Conservation (phyloP, 2,329 filamentous ascomycete species). For the Berkeleyomyces basicola region DNA sequence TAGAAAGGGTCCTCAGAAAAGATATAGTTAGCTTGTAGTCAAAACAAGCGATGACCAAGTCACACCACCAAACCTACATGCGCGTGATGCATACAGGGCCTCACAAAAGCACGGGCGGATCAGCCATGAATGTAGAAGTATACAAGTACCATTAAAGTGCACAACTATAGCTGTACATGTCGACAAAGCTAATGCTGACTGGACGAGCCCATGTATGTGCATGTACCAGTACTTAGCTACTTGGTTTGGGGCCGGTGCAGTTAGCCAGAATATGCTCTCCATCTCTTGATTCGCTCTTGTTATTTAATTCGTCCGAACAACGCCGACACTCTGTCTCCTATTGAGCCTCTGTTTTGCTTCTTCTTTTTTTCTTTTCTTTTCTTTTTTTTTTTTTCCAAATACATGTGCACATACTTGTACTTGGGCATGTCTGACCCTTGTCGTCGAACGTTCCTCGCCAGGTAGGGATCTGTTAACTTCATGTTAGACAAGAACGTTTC, state of each 20-base stretch:
- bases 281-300: too few species aligned
- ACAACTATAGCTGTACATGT: background rate
- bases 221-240: too few species aligned
- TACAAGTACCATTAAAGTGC: background rate
- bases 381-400: background rate
- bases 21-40: constrained; percentile 4
- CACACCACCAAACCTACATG: constrained; percentile 10
- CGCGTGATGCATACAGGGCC: constrained; percentile 2
- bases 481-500: constrained; percentile 1
- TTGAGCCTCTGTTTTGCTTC: too few species aligned
- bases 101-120: background rate
- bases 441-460: background rate
- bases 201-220: too few species aligned
- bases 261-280: too few species aligned
- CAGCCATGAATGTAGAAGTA: background rate
- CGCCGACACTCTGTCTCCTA: too few species aligned
- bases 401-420: too few species aligned
- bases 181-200: too few species aligned
- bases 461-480: background rate
- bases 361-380: background rate
- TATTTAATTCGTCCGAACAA: too few species aligned
- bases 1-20: background rate
- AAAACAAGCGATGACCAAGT: constrained; percentile 6
- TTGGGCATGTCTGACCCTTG: background rate
- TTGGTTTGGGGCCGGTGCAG: too few species aligned